Conservation (phyloP, 768 basidiomycete species). For the Goffeauzyma gilvescens region DNA sequence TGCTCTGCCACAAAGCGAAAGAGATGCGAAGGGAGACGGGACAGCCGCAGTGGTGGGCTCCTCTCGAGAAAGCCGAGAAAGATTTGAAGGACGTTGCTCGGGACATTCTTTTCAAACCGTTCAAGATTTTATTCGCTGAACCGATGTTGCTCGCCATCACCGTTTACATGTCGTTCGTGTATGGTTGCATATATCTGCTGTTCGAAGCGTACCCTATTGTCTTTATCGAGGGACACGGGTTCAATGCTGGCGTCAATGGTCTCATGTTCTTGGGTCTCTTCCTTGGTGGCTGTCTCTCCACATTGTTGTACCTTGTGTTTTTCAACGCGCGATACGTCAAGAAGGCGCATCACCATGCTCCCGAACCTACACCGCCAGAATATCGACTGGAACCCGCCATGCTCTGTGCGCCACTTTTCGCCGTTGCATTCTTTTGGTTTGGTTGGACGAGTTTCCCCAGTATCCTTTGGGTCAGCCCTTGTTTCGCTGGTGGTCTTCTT, state of each 20-base stretch:
- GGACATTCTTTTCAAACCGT: slow-evolving; percentile 27
- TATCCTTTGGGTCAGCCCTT: slow-evolving; percentile 30
- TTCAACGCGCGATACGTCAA: slow-evolving; percentile 31
- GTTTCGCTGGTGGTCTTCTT: slow-evolving; percentile 23
- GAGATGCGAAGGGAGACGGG: slow-evolving; percentile 29
- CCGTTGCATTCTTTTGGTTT: slow-evolving; percentile 34
- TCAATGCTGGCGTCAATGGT: slow-evolving; percentile 28
- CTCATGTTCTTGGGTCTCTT: slow-evolving; percentile 32
- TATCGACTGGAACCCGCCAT: slow-evolving; percentile 30
- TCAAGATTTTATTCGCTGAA: slow-evolving; percentile 28
- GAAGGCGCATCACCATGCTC: slow-evolving; percentile 19
- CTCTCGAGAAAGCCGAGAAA: slow-evolving; percentile 16
- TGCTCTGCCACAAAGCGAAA: slow-evolving; percentile 29
- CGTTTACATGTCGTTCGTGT: slow-evolving; percentile 32
- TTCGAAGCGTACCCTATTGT: slow-evolving; percentile 31
- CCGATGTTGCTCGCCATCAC: slow-evolving; percentile 32
- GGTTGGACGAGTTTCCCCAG: slow-evolving; percentile 33
- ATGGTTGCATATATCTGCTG: slow-evolving; percentile 28
- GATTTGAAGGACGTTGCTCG: slow-evolving; percentile 18
- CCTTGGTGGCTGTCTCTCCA: slow-evolving; percentile 11
- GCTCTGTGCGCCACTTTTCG: slow-evolving; percentile 28
- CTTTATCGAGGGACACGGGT: slow-evolving; percentile 28
- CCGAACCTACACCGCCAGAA: slow-evolving; percentile 26
- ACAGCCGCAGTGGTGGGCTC: slow-evolving; percentile 30
- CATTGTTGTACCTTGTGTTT: slow-evolving; percentile 22